Percentiles rank a stretch among this genome's conserved stretches.
Evolutionary conservation across 2,329 filamentous ascomycete genomes (phyloP).

Genomic region (Fusarium brevicatenulatum): DNA sequence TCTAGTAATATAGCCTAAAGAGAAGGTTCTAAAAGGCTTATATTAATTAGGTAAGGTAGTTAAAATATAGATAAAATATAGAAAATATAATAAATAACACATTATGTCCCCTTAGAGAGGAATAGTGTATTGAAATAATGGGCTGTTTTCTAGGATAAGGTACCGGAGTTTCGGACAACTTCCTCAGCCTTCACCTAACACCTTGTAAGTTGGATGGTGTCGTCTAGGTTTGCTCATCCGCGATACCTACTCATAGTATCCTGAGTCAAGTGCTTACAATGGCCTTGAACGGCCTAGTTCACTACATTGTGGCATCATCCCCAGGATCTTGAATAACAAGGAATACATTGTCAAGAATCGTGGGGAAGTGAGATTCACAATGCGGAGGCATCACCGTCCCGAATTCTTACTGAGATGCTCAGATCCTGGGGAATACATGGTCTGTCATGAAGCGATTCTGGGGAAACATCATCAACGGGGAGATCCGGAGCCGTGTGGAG

Average conservation of each 20-base stretch:
- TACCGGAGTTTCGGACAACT: conserved; percentile 6
- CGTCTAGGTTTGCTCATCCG: background rate
- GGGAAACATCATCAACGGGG: background rate
- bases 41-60: no score
- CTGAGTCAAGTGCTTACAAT: background rate
- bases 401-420: background rate
- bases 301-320: conserved; percentile 6
- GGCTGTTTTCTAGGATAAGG: background rate
- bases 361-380: conserved; percentile 6
- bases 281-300: no score
- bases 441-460: background rate
- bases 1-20: no score
- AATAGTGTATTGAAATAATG: background rate
- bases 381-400: conserved; percentile 16
- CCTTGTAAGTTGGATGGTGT: background rate
- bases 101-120: no score
- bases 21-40: no score
- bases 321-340: conserved; percentile 8
- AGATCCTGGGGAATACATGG: background rate
- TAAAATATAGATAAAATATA: no score
- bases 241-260: background rate
- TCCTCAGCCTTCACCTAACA: background rate
- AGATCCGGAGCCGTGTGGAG: background rate
- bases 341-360: background rate
- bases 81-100: no score